Percentiles rank a stretch among this genome's conserved stretches.
These are phyloP conservation scores for Monosporozyma servazzii DNA, from an alignment of 805 yeast species.

Conservation along the genomic window DNA sequence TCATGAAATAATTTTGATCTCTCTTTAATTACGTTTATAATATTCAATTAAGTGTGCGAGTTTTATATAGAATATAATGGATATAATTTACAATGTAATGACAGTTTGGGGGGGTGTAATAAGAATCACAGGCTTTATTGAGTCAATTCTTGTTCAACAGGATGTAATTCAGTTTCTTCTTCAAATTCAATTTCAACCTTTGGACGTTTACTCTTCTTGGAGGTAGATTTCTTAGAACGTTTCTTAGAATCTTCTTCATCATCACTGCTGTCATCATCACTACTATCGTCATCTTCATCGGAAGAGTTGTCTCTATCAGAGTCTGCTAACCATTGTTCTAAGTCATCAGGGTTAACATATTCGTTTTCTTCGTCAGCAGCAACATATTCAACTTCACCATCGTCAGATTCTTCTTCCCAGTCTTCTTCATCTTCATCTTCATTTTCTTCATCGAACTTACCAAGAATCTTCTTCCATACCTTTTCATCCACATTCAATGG, in stretches of 20 bases:
- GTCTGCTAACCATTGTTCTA: slow-evolving; percentile 77
- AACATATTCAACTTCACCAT: slow-evolving; percentile 79
- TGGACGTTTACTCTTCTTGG: slow-evolving; percentile 48
- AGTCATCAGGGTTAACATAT: slow-evolving; percentile 84
- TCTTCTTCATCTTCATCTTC: slow-evolving; percentile 42
- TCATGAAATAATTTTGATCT: background rate
- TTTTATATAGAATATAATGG: background rate
- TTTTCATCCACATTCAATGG: slow-evolving; percentile 94
- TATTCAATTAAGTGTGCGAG: background rate
- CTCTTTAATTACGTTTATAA: background rate
- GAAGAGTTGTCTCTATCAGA: slow-evolving; percentile 31
- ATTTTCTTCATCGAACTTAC: slow-evolving; percentile 59
- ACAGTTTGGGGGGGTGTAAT: background rate
- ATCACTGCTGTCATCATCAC: slow-evolving; percentile 23
- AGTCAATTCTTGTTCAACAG: slow-evolving; percentile 23
- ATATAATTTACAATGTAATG: slow-evolving; percentile 1
- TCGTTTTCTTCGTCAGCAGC: slow-evolving; percentile 86
- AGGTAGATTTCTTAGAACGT: slow-evolving; percentile 30
- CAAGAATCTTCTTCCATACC: slow-evolving; percentile 90
- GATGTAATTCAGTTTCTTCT: slow-evolving; percentile 42
- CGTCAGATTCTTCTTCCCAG: slow-evolving; percentile 45
- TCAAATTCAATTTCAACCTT: slow-evolving; percentile 80
- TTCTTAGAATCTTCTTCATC: slow-evolving; percentile 33
- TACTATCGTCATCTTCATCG: slow-evolving; percentile 17
- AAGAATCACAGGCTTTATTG: slow-evolving; percentile 5